These are phyloP conservation scores for Dalechampia spathulata DNA, from an alignment of 441 rosid species.

Conservation along the genomic window DNA sequence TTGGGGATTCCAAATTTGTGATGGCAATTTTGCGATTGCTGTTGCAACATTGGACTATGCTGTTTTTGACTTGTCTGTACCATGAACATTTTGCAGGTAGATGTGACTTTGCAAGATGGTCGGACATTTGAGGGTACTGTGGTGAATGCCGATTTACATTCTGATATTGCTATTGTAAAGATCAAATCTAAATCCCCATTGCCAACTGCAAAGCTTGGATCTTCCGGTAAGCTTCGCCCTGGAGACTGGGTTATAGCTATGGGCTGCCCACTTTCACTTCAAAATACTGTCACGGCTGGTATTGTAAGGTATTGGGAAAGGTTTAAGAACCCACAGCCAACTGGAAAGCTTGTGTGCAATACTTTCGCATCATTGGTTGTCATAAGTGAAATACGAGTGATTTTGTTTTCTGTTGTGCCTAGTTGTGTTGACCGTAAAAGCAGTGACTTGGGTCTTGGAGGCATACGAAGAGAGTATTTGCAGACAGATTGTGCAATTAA, in stretches of 20 bases:
- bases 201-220: constrained; percentile 78
- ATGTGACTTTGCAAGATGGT: constrained; percentile 91
- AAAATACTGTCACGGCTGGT: constrained; percentile 86
- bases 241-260: constrained; percentile 91
- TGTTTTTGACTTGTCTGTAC: neutral
- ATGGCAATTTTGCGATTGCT: neutral
- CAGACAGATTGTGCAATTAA: constrained; percentile 89
- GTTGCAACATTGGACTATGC: neutral
- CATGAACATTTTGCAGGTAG: constrained; percentile 42
- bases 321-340: too few relatives aligned
- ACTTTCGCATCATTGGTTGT: neutral
- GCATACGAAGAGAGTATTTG: constrained; percentile 71
- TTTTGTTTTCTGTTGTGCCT: constrained; percentile 8
- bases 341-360: too few relatives aligned
- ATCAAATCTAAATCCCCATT: constrained; percentile 68
- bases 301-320: constrained; percentile 61
- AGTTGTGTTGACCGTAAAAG: constrained; percentile 93
- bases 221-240: constrained; percentile 74
- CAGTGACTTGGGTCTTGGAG: constrained; percentile 91
- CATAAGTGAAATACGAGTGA: neutral
- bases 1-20: neutral
- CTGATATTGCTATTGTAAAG: constrained; percentile 87
- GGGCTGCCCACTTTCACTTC: constrained; percentile 91
- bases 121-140: constrained; percentile 74
- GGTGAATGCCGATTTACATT: constrained; percentile 68